Percentiles rank a stretch among this genome's conserved stretches.
These are phyloP conservation scores for Penicillium roqueforti DNA, from an alignment of 495 filamentous ascomycete species.

Conservation along the genomic window DNA sequence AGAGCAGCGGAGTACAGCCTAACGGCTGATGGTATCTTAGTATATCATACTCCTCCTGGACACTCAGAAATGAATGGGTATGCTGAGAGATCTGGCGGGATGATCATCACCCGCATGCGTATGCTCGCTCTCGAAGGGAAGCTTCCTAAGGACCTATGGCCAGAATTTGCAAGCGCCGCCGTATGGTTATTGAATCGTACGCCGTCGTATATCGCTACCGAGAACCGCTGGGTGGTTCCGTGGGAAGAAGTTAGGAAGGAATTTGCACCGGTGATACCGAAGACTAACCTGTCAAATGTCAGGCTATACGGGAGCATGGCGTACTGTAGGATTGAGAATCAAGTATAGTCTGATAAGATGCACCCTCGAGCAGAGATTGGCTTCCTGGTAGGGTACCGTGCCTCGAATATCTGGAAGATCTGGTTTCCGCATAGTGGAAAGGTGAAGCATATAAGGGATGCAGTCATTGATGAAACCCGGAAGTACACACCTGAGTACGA, in stretches of 20 bases:
- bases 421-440: conserved; percentile 1
- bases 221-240: not conserved
- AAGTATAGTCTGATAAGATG: not conserved
- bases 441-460: not conserved
- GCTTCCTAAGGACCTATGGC: not conserved
- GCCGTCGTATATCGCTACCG: not conserved
- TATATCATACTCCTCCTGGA: not conserved
- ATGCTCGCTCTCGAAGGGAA: not conserved
- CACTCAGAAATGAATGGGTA: not conserved
- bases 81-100: not conserved
- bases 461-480: not conserved
- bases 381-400: not conserved
- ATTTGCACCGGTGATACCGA: not conserved
- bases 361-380: not conserved
- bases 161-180: not conserved
- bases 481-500: not conserved
- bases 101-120: not conserved
- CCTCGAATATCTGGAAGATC: not conserved
- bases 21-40: not conserved
- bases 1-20: not conserved
- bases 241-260: not conserved
- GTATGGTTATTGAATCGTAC: not conserved
- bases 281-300: not conserved
- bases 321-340: not conserved
- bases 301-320: not conserved